Evolutionary conservation across 345 rosid species (phyloP).

Genomic region (Populus alba): DNA sequence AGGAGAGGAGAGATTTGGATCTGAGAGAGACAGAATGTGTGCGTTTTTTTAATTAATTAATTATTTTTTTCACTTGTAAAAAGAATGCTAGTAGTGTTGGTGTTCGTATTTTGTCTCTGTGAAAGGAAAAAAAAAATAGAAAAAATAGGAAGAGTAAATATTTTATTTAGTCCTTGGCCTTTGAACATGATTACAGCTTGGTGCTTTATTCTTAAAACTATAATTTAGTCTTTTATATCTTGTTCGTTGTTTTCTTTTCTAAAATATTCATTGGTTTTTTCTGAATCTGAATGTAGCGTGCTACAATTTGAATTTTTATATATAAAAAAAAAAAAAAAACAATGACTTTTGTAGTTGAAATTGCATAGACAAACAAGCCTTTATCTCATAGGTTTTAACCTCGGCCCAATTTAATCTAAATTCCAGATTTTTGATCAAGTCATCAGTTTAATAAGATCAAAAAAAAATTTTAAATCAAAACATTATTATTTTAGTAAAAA

Average conservation of each 20-base stretch:
- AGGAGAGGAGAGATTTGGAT: constrained; percentile 47
- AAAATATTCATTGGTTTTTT: too few species aligned
- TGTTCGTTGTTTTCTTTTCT: neutral
- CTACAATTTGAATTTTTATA: too few species aligned
- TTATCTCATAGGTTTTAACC: too few species aligned
- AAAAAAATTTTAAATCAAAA: too few species aligned
- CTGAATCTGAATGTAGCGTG: too few species aligned
- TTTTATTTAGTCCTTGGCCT: neutral
- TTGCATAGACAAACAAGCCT: too few species aligned
- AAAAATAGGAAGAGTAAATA: neutral
- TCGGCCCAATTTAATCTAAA: rapidly evolving
- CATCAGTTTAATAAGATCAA: rapidly evolving
- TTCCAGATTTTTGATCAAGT: too few species aligned
- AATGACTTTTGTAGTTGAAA: too few species aligned
- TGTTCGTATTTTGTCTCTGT: neutral
- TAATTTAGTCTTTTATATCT: neutral
- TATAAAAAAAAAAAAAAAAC: too few species aligned
- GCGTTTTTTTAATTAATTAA: neutral
- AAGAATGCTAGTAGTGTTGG: neutral
- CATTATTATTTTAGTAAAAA: too few species aligned
- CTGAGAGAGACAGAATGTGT: constrained; percentile 23
- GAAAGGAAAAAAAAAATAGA: neutral
- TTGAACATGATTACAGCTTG: neutral
- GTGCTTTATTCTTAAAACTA: neutral
- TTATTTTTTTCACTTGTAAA: neutral